A percentile compares a stretch with the other conserved stretches of the same genome.
Evolutionary conservation across 1,284 basidiomycete species (phyloP).

Genomic region (Jaminaea rosea): DNA sequence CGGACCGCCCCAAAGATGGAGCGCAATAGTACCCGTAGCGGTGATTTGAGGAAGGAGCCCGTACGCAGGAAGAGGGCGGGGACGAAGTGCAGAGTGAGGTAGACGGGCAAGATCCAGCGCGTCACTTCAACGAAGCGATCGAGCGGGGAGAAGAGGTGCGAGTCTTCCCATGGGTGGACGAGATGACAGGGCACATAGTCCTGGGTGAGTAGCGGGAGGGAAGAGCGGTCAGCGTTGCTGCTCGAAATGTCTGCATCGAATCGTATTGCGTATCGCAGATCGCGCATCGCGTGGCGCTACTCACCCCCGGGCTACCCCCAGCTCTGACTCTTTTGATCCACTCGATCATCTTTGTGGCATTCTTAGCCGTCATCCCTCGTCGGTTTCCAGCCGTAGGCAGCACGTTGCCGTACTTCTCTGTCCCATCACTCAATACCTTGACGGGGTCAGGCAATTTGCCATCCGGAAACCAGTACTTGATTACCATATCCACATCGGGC

Average conservation of each 20-base stretch:
- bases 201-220: too few relatives aligned
- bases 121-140: conserved; percentile 73
- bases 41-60: conserved; percentile 34
- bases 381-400: conserved; percentile 23
- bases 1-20: conserved; percentile 67
- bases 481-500: conserved; percentile 11
- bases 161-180: conserved; percentile 71
- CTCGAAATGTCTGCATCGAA: too few relatives aligned
- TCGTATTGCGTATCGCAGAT: too few relatives aligned
- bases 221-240: too few relatives aligned
- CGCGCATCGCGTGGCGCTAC: too few relatives aligned
- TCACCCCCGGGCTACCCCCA: too few relatives aligned
- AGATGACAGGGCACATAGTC: conserved; percentile 39
- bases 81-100: conserved; percentile 81
- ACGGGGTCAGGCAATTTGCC: conserved; percentile 35
- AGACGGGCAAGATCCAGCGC: conserved; percentile 66
- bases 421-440: conserved; percentile 12
- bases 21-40: conserved; percentile 42
- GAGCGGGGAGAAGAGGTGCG: conserved; percentile 61
- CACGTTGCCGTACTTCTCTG: conserved; percentile 25
- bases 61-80: conserved; percentile 52
- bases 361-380: conserved; percentile 33
- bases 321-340: conserved; percentile 24
- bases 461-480: conserved; percentile 24
- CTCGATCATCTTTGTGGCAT: conserved; percentile 25